Base-by-base conservation (phyloP, 179 eudicot genomes). In the Patellifolia procumbens region DNA sequence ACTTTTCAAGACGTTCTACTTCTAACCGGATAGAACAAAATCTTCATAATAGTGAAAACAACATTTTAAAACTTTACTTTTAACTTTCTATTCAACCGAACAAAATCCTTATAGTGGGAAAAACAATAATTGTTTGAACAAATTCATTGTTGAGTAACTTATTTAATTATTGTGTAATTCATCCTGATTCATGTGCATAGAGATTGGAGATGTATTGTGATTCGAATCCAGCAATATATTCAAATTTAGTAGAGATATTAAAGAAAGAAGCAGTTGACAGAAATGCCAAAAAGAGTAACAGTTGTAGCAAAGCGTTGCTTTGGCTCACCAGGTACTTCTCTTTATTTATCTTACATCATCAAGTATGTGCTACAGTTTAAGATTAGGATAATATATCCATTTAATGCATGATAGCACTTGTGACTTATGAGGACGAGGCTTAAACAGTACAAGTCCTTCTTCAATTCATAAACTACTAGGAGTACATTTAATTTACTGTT, bases 321-420 rank as follows among this genome's bases (percentile, higher is more conserved):
- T 94, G 98, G 98, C 97, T 94, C 48, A 92, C 90, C 63, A 88
- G 98, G 98, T 92, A 79, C 62, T n/a, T 5, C 22, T 20, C 26
- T 0, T 6, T 39, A 9, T 53, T 7, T n/a, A 24, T n/a, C 26
- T 5, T 52, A n/a, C 58, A 52, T 52, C 58, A 52, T 20, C 8
- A 7, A 4, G 20, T 52, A 19, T 8, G 7, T 39, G 43, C 43
- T 39, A 2, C 43, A 39, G 43, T 39, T 4, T 39, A 0, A 39
- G 43, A 39, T n/a, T 4, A 39, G 43, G 7, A 39, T 39, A 39
- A 39, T 39, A 39, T 39, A 39, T 39, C 43, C 43, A 39, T 39
- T 39, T 8, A 39, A 3, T 3, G 43, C 43, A 39, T 39, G 43
- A 39, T 39, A 1, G 43, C 7, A n/a, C n/a, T n/a, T n/a, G n/a